Base-by-base conservation (phyloP, 176 grass and related monocot species). In the Chloris gayana region DNA sequence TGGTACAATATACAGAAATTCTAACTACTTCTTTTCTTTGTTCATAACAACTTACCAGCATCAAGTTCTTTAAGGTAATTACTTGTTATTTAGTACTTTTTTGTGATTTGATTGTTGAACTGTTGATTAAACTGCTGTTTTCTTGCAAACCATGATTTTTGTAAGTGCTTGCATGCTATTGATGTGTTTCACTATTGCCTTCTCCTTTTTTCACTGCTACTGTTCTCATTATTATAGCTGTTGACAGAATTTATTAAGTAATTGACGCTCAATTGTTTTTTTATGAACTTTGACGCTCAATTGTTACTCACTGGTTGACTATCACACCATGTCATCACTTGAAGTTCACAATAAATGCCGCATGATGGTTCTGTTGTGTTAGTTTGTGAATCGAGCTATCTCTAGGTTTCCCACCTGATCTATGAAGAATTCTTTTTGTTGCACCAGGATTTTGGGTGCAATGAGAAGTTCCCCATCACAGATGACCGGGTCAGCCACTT, bases 51-150 rank as follows among this genome's bases (percentile, higher is more conserved):
- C 12, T 64, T 41, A 7, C 31, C 70, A 98, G 95, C 78, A 92
- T 98, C 83, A 94, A 92, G 65, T 98, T 98, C 86, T 98, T 93
- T 76, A 94, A 94, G 95, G 95, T 98, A 92, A 81, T 18, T 67
- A 69, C 33, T 73, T 62, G 37, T n/a, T 63, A 4, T 73, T 72
- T 9, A 33, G 39, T 45, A 62, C 14, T 26, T 67, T 64, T 26
- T 18, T 58, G 66, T 42, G 2, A 22, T 22, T 72, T 72, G 29
- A 27, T 63, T 64, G 56, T 27, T 82, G 3, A 78, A 22, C 19
- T 71, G 39, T 61, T 64, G 21, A 77, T 25, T 63, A 60, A 72
- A 26, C 21, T 19, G 17, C 5, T 33, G 6, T 53, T 38, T 30
- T 66, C 3, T 26, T 66, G 44, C 32, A 38, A 64, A 82, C 11